phyloP scores from a whole-genome alignment of 345 rosid genomes.

The Hibiscus tridactylites region DNA sequence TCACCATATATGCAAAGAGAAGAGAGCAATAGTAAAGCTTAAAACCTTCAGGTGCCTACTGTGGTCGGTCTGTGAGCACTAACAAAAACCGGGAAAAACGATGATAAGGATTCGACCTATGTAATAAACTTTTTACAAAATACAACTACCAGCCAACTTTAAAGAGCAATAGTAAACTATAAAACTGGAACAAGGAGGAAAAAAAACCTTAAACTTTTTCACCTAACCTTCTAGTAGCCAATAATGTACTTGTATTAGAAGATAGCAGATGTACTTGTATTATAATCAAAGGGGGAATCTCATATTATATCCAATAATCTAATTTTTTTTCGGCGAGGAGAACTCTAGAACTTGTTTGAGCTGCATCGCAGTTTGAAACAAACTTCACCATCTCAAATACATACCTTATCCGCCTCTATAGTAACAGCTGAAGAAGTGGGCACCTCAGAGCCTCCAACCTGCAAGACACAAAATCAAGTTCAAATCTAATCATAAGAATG shows the following conservation, averaged over 20 bases:
- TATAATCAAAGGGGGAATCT: background rate
- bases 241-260: background rate
- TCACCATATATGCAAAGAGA: background rate
- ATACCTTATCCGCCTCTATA: conserved; percentile 50
- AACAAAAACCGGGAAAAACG: background rate
- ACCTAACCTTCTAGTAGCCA: background rate
- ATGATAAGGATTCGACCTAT: background rate
- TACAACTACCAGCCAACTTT: too few relatives aligned
- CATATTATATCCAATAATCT: background rate
- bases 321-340: background rate
- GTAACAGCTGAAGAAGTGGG: conserved; percentile 34
- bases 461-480: conserved; percentile 8
- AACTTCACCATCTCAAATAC: background rate
- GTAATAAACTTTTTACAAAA: background rate
- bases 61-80: background rate
- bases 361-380: conserved; percentile 1
- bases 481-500: background rate
- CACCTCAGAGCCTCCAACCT: conserved; percentile 29
- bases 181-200: too few relatives aligned
- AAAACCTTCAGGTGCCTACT: background rate
- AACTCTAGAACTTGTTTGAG: background rate
- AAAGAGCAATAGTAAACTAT: background rate
- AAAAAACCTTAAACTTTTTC: background rate
- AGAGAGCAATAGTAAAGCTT: background rate
- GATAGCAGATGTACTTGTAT: too few relatives aligned